phyloP scores from a whole-genome alignment of 2,329 filamentous ascomycete species.

The Fusarium abutilonis region DNA sequence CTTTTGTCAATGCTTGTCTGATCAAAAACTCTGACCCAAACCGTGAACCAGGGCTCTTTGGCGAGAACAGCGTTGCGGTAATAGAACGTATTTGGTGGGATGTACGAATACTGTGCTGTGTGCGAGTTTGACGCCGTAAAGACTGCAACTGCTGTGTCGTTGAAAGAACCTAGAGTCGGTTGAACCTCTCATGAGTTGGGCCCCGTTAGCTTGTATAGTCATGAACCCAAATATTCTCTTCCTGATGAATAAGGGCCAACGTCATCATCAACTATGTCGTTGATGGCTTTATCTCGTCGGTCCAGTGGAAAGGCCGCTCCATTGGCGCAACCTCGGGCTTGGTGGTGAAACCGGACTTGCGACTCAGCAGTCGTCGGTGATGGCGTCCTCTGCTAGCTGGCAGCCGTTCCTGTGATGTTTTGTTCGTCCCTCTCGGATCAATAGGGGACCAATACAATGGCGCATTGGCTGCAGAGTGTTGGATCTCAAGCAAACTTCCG shows the following conservation, averaged over 20 bases:
- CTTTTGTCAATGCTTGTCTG: conserved; percentile 25
- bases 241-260: conserved; percentile 16
- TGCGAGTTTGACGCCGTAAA: background rate
- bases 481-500: conserved; percentile 6
- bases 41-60: conserved; percentile 11
- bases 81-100: background rate
- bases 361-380: conserved; percentile 1
- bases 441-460: background rate
- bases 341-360: conserved; percentile 8
- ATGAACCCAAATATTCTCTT: conserved; percentile 4
- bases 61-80: conserved; percentile 6
- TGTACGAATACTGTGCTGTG: background rate
- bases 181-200: conserved; percentile 9
- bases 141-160: background rate
- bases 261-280: conserved; percentile 30
- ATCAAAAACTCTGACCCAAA: conserved; percentile 19
- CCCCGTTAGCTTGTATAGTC: background rate
- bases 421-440: conserved; percentile 5
- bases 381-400: conserved; percentile 10
- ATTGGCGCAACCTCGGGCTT: conserved; percentile 8
- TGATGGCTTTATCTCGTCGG: conserved; percentile 9
- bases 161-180: background rate
- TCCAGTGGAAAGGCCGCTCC: conserved; percentile 1
- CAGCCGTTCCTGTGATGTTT: background rate
- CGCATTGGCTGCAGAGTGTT: background rate